Percentiles rank a stretch among this genome's conserved stretches.
Conservation (phyloP, 768 basidiomycete genomes). For the Cystofilobasidium macerans region DNA sequence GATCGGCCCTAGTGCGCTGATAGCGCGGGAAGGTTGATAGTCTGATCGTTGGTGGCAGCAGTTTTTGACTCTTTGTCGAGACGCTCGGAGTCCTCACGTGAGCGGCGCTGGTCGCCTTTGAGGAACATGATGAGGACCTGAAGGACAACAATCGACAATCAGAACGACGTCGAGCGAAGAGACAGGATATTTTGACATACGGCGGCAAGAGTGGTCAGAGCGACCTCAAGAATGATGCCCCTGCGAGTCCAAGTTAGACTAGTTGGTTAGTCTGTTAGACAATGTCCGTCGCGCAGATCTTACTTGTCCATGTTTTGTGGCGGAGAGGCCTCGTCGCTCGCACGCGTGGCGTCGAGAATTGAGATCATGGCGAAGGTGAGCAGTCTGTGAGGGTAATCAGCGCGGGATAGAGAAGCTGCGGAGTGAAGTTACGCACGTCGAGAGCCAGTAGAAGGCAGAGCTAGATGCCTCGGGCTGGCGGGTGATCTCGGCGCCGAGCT, state of each 20-base stretch:
- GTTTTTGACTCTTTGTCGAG: neutral
- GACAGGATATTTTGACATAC: no score
- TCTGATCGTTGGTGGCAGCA: neutral
- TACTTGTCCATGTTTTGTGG: neutral
- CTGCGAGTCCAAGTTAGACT: neutral
- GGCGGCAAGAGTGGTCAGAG: neutral
- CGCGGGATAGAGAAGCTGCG: neutral
- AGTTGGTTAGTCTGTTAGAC: neutral
- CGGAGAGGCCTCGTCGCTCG: neutral
- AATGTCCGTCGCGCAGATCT: neutral
- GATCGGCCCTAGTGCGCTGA: no score
- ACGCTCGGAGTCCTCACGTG: neutral
- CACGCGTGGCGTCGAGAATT: neutral
- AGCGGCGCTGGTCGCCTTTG: neutral
- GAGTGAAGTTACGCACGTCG: neutral
- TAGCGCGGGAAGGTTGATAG: neutral
- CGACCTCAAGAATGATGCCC: neutral
- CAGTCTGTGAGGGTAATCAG: neutral
- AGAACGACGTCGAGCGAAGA: no score
- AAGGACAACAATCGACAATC: neutral
- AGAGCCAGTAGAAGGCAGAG: conserved; percentile 55
- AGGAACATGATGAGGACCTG: neutral
- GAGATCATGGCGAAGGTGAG: neutral
- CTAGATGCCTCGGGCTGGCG: conserved; percentile 67
- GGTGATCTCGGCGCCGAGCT: conserved; percentile 68